These are phyloP conservation scores for Solanum hybrid DNA, from an alignment of 305 asterid genomes.

Conservation along the genomic window DNA sequence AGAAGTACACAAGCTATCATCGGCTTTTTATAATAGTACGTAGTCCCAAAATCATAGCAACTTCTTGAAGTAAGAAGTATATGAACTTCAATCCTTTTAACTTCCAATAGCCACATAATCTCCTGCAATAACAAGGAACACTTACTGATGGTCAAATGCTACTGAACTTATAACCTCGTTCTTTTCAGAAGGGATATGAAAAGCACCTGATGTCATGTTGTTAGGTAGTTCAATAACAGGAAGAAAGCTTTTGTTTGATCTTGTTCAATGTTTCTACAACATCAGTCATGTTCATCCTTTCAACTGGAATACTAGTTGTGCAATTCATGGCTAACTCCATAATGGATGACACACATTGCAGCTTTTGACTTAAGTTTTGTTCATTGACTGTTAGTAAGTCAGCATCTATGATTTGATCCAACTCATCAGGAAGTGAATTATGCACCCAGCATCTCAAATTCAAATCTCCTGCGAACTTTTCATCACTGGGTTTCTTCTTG, in stretches of 20 bases:
- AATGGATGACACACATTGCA: conserved; percentile 8
- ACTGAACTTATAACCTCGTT: not conserved
- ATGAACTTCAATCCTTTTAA: not conserved
- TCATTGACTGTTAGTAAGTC: conserved; percentile 6
- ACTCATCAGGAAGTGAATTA: conserved; percentile 4
- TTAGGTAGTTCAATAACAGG: not conserved
- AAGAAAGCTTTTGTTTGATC: not conserved
- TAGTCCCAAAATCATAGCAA: too few relatives aligned
- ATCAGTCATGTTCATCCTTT: conserved; percentile 17
- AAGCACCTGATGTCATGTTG: not conserved
- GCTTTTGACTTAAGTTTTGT: not conserved
- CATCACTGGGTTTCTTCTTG: conserved; percentile 23
- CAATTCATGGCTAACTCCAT: conserved; percentile 33
- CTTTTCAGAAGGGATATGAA: not conserved
- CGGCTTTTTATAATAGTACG: not conserved
- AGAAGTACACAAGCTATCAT: not conserved
- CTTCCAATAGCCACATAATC: not conserved
- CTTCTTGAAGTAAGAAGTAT: too few relatives aligned
- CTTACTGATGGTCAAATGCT: not conserved
- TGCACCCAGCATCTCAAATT: conserved; percentile 21
- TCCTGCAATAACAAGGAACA: not conserved
- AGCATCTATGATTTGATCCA: conserved; percentile 13
- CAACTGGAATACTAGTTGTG: conserved; percentile 14
- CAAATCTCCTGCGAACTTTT: conserved; percentile 11
- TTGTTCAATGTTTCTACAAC: conserved; percentile 13